Conservation (phyloP, 768 basidiomycete genomes). For the Chalciporus piperatus region DNA sequence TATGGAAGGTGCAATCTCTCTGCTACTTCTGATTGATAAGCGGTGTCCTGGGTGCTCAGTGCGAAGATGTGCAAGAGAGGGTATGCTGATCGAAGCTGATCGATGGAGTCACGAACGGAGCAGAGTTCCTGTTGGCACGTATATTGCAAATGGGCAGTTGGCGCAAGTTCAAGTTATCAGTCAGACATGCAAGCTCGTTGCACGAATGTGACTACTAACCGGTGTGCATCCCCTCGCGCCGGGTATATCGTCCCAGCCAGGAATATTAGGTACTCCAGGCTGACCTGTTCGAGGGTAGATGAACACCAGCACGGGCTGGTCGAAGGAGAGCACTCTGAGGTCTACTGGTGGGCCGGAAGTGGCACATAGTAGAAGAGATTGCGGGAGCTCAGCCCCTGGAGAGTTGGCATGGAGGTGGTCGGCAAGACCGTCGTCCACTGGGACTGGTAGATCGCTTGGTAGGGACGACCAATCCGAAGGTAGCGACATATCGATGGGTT, state of each 20-base stretch:
- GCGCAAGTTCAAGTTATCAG: neutral
- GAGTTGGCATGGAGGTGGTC: slow-evolving; percentile 8
- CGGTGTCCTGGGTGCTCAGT: slow-evolving; percentile 19
- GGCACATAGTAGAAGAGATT: slow-evolving; percentile 4
- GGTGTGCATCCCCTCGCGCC: slow-evolving; percentile 25
- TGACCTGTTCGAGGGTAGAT: slow-evolving; percentile 21
- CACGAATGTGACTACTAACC: slow-evolving; percentile 7
- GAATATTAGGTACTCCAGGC: slow-evolving; percentile 11
- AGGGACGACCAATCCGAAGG: slow-evolving; percentile 11
- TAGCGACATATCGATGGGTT: neutral
- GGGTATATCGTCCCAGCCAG: slow-evolving; percentile 23
- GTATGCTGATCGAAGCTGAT: neutral
- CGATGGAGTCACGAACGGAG: slow-evolving; percentile 12
- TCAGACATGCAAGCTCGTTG: neutral
- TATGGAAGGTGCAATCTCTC: slow-evolving; percentile 14
- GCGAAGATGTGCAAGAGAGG: slow-evolving; percentile 10
- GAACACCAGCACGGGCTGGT: slow-evolving; percentile 20
- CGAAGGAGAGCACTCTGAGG: slow-evolving; percentile 13
- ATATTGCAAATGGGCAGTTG: neutral
- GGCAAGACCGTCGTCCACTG: slow-evolving; percentile 11
- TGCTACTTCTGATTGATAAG: slow-evolving; percentile 20
- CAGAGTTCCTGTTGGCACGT: slow-evolving; percentile 20
- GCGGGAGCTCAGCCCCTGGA: slow-evolving; percentile 1
- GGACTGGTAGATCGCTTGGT: slow-evolving; percentile 11
- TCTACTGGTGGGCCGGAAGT: slow-evolving; percentile 7